Conservation (phyloP, 2,329 filamentous ascomycete genomes). For the Pseudogymnoascus sp. region DNA sequence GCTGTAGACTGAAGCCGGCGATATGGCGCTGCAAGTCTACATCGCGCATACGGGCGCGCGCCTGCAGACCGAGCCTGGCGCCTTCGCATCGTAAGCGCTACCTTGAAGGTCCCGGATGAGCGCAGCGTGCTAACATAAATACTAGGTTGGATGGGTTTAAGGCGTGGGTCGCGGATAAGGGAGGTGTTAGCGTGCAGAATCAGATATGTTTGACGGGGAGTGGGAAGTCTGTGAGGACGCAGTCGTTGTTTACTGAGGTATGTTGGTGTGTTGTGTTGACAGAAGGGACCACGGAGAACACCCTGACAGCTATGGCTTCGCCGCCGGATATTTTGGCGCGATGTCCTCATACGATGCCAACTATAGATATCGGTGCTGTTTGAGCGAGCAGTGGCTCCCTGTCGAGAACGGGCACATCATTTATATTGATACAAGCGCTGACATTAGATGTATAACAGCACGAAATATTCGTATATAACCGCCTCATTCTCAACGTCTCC, state of each 20-base stretch:
- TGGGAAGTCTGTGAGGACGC: conserved; percentile 44
- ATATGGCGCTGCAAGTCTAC: conserved; percentile 84
- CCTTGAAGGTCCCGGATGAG: background rate
- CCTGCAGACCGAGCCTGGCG: conserved; percentile 67
- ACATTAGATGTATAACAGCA: conserved; percentile 41
- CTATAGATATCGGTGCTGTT: background rate
- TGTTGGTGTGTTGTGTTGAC: conserved; percentile 18
- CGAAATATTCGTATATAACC: conserved; percentile 89
- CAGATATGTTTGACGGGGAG: conserved; percentile 82
- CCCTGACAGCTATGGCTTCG: background rate
- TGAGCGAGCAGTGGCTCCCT: background rate
- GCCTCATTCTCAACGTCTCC: conserved; percentile 53
- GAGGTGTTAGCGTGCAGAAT: conserved; percentile 64
- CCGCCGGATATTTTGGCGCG: background rate
- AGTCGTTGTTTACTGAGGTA: conserved; percentile 74
- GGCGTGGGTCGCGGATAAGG: conserved; percentile 67
- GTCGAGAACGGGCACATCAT: background rate
- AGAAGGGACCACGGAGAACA: background rate
- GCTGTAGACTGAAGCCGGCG: conserved; percentile 28
- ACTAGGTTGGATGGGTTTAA: conserved; percentile 74
- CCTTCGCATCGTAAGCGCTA: conserved; percentile 60
- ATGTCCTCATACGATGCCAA: background rate
- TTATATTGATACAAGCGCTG: background rate
- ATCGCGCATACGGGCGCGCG: conserved; percentile 89
- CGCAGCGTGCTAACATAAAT: conserved; percentile 18